Percentiles rank a stretch among this genome's conserved stretches.
These are phyloP conservation scores for Arabidopsis suecica DNA, from an alignment of 345 rosid species.

Conservation along the genomic window DNA sequence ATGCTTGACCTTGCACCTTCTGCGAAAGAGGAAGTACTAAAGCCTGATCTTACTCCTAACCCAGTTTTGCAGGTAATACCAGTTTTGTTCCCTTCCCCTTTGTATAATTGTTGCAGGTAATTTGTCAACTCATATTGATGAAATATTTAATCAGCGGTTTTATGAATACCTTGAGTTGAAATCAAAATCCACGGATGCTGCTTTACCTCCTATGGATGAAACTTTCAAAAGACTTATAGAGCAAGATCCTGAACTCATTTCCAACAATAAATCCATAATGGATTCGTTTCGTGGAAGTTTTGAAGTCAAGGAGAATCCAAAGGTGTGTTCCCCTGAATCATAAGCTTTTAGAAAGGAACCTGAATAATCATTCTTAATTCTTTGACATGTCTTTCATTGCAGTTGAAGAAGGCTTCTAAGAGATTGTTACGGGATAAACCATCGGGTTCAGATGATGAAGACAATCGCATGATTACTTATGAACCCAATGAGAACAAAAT, in stretches of 20 bases:
- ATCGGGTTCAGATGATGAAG: conserved; percentile 70
- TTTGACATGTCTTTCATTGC: conserved; percentile 40
- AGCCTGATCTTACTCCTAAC: conserved; percentile 86
- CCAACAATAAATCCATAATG: conserved; percentile 54
- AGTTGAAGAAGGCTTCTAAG: conserved; percentile 70
- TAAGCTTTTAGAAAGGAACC: background rate
- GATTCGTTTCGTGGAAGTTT: conserved; percentile 59
- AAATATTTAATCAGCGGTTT: conserved; percentile 61
- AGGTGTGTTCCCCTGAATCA: conserved; percentile 53
- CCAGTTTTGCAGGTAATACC: conserved; percentile 76
- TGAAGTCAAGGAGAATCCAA: conserved; percentile 78
- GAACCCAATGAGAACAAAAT: conserved; percentile 43
- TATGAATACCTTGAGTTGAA: conserved; percentile 78
- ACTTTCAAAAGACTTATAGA: conserved; percentile 71
- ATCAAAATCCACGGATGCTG: conserved; percentile 71
- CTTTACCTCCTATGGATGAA: conserved; percentile 77
- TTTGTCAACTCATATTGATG: conserved; percentile 31
- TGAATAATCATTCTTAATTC: conserved; percentile 9
- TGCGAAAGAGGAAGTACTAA: conserved; percentile 63
- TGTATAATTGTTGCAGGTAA: conserved; percentile 7
- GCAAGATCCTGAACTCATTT: conserved; percentile 67
- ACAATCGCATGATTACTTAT: conserved; percentile 39
- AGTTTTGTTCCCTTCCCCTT: conserved; percentile 21
- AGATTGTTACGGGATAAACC: conserved; percentile 57
- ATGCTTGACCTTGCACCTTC: conserved; percentile 88